A percentile compares a stretch with the other conserved stretches of the same genome.
phyloP scores from a whole-genome alignment of 2,329 filamentous ascomycete species.

The Apiospora kogelbergensis region DNA sequence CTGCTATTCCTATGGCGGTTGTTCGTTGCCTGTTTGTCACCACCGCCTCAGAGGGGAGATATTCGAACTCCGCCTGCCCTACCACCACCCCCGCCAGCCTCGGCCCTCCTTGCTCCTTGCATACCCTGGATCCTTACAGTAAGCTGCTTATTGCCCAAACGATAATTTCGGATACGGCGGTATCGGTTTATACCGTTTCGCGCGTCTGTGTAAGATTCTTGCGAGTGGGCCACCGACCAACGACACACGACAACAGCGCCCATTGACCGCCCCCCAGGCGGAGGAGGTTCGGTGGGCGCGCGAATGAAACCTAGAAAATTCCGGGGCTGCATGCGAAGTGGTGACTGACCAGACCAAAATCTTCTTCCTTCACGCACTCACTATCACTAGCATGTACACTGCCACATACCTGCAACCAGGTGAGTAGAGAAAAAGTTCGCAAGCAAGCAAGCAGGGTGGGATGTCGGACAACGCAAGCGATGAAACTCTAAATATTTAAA shows the following conservation, averaged over 20 bases:
- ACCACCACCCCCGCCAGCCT: background rate
- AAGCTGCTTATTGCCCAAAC: background rate
- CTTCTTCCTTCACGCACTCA: background rate
- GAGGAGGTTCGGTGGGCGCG: background rate
- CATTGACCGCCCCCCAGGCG: constrained; percentile 2
- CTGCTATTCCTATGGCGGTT: background rate
- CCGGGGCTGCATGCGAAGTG: background rate
- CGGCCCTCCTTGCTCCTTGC: background rate
- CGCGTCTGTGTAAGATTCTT: background rate
- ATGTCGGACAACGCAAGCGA: background rate
- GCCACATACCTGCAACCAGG: background rate
- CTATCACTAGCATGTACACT: background rate
- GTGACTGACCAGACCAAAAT: background rate
- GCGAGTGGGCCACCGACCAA: background rate
- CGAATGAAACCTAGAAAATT: constrained; percentile 4
- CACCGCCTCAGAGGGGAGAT: background rate
- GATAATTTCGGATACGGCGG: background rate
- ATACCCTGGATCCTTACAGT: background rate
- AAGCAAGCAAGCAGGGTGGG: background rate
- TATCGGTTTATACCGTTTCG: constrained; percentile 3
- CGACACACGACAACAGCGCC: background rate
- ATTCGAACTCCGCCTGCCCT: background rate
- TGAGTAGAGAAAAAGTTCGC: background rate
- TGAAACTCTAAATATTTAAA: background rate
- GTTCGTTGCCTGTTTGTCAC: background rate